Conservation (phyloP, 108 stramenopile species). For the Cyclotella atomus region DNA sequence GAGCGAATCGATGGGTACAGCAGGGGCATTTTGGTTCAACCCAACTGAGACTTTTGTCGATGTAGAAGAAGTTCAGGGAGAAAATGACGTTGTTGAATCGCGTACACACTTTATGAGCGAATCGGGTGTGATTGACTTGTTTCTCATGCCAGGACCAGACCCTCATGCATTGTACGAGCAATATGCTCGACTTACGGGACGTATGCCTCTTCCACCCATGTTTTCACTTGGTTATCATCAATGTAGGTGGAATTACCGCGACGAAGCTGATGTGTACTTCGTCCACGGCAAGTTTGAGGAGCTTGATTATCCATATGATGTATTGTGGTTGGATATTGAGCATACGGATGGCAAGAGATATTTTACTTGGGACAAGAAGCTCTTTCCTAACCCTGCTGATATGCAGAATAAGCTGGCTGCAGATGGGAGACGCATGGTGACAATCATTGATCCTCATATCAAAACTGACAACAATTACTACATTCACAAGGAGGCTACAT, state of each 20-base stretch:
- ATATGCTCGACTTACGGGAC: constrained; percentile 91
- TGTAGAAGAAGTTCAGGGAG: constrained; percentile 56
- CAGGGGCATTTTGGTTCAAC: constrained; percentile 97
- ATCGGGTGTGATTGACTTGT: constrained; percentile 88
- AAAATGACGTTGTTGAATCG: constrained; percentile 39
- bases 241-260: constrained; percentile 99
- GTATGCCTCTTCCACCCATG: constrained; percentile 89
- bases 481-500: constrained; percentile 95
- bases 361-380: constrained; percentile 97
- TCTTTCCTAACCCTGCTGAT: constrained; percentile 91
- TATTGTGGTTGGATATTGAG: constrained; percentile 99
- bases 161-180: constrained; percentile 82
- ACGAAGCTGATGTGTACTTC: constrained; percentile 93
- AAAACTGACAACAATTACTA: constrained; percentile 93
- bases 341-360: constrained; percentile 99
- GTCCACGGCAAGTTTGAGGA: constrained; percentile 96
- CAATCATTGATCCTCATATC: constrained; percentile 99
- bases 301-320: constrained; percentile 98
- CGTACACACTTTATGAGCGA: constrained; percentile 96
- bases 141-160: constrained; percentile 84
- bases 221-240: constrained; percentile 99
- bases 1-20: constrained; percentile 66
- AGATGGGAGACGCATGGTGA: constrained; percentile 97
- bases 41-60: constrained; percentile 99
- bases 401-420: constrained; percentile 93